Conservation (phyloP, 2,329 filamentous ascomycete species). For the Endoconidiophora polonica region DNA sequence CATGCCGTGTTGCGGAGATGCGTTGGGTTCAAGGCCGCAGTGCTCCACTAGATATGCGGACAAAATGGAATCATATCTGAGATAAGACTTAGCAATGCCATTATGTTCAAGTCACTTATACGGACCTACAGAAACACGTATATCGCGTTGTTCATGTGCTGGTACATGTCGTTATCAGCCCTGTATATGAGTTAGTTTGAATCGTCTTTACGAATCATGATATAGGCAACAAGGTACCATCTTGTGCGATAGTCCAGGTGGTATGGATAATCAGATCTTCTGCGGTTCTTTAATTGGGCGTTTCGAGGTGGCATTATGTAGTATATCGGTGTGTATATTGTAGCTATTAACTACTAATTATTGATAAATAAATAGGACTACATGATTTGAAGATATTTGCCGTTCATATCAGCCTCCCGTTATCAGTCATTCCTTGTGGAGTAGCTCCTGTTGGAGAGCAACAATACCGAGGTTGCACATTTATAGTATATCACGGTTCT, state of each 20-base stretch:
- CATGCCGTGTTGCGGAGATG: conserved; percentile 58
- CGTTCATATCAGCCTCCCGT: too few species aligned
- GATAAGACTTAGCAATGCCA: background rate
- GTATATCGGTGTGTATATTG: too few species aligned
- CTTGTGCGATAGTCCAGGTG: conserved; percentile 68
- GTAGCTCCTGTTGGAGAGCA: too few species aligned
- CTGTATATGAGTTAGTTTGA: conserved; percentile 25
- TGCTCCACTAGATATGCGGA: conserved; percentile 74
- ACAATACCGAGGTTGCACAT: too few species aligned
- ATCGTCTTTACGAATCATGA: background rate
- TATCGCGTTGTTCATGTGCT: conserved; percentile 81
- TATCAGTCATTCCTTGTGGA: too few species aligned
- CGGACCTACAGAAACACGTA: conserved; percentile 56
- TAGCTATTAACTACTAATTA: too few species aligned
- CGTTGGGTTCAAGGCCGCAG: conserved; percentile 55
- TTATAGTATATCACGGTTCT: too few species aligned
- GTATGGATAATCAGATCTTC: conserved; percentile 56
- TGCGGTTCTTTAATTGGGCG: background rate
- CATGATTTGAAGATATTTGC: too few species aligned
- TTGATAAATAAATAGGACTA: too few species aligned
- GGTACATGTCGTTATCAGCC: conserved; percentile 90
- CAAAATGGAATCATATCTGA: conserved; percentile 70
- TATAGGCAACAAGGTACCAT: conserved; percentile 40
- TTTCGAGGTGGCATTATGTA: background rate
- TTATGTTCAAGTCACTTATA: background rate